A percentile compares a stretch with the other conserved stretches of the same genome.
Conservation (phyloP, 805 yeast species). For the Wickerhamiella sorbophila region DNA sequence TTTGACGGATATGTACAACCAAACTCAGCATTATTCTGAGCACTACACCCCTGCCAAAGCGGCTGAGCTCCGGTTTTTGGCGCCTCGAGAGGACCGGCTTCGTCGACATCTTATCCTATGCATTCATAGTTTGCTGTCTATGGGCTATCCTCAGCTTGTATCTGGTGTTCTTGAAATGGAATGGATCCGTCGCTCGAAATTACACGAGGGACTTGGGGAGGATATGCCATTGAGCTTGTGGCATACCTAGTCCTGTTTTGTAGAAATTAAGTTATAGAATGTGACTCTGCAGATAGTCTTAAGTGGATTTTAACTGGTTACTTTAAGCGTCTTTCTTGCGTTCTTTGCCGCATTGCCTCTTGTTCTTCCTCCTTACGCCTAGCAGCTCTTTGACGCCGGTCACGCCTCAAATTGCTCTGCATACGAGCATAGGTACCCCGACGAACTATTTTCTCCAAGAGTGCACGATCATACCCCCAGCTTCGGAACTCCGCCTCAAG, state of each 20-base stretch:
- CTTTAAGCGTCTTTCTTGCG: too few species aligned
- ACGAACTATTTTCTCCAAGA: constrained; percentile 59
- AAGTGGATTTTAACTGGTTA: too few species aligned
- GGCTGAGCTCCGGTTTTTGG: not conserved
- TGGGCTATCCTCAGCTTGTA: constrained; percentile 10
- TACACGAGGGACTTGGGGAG: not conserved
- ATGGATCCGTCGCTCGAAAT: constrained; percentile 15
- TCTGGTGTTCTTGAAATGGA: constrained; percentile 20
- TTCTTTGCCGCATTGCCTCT: too few species aligned
- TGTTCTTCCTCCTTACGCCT: too few species aligned
- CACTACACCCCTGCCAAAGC: constrained; percentile 5
- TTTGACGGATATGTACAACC: constrained; percentile 12
- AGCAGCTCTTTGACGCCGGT: constrained; percentile 7
- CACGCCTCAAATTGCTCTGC: constrained; percentile 16
- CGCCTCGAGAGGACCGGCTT: constrained; percentile 1
- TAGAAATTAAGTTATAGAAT: too few species aligned
- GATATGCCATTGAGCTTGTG: not conserved
- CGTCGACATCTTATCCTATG: constrained; percentile 6
- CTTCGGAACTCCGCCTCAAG: constrained; percentile 35
- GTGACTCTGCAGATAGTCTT: too few species aligned
- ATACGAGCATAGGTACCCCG: constrained; percentile 52
- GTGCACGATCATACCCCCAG: constrained; percentile 39
- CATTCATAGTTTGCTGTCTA: constrained; percentile 9
- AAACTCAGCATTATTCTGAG: constrained; percentile 3
- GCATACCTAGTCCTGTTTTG: not conserved